These are phyloP conservation scores for Xylaria sp. DNA, from an alignment of 2,329 filamentous ascomycete species.

Conservation along the genomic window DNA sequence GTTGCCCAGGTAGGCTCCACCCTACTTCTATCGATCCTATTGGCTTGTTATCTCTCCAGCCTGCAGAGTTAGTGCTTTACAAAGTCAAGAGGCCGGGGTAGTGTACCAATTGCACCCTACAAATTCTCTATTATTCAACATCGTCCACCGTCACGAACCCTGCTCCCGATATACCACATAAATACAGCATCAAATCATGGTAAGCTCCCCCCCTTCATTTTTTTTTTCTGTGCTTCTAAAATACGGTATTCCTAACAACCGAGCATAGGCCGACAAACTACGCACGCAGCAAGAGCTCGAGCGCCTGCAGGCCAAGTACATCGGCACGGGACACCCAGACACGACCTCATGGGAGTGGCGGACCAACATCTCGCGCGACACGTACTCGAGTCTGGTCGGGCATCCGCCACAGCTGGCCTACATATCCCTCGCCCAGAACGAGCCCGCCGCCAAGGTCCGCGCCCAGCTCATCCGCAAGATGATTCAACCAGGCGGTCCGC, in stretches of 20 bases:
- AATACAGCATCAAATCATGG: conserved; percentile 27
- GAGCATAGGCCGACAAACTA: conserved; percentile 84
- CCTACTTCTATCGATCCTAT: too few relatives aligned
- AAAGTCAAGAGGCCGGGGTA: too few relatives aligned
- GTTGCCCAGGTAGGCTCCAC: neutral
- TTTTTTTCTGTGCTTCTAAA: too few relatives aligned
- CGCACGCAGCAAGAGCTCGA: conserved; percentile 98
- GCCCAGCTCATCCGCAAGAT: conserved; percentile 85
- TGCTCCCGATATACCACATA: neutral
- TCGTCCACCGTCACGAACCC: neutral
- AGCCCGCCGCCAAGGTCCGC: conserved; percentile 82
- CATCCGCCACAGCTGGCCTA: conserved; percentile 90
- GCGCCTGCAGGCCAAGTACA: conserved; percentile 92
- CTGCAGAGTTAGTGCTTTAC: too few relatives aligned
- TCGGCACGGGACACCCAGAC: conserved; percentile 96
- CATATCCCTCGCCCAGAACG: conserved; percentile 89
- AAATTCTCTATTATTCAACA: neutral
- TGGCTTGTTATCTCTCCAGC: too few relatives aligned
- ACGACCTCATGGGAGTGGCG: conserved; percentile 98
- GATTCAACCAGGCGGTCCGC: conserved; percentile 70
- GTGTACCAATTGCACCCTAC: neutral
- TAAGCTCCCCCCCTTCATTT: neutral
- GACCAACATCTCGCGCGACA: conserved; percentile 95
- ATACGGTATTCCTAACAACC: conserved; percentile 13
- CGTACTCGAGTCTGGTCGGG: conserved; percentile 86